phyloP scores from a whole-genome alignment of 228 moss, liverwort and hornwort genomes.

The Sphagnum fallax region DNA sequence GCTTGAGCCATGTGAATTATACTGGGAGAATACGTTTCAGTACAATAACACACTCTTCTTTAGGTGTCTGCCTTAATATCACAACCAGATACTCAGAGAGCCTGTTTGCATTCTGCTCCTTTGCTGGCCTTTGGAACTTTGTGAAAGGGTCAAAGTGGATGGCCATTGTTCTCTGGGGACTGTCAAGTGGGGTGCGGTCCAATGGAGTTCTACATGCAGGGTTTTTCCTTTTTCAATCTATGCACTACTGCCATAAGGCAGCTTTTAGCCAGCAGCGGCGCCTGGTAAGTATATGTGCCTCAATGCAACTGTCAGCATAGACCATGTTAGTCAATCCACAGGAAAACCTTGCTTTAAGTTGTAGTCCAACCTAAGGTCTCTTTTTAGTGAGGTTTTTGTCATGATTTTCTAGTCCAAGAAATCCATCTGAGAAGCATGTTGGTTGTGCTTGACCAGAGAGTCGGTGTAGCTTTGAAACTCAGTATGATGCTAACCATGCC shows the following conservation, averaged over 20 bases:
- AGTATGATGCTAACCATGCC: too few species aligned
- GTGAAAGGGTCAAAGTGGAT: constrained; percentile 54
- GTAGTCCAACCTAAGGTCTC: too few species aligned
- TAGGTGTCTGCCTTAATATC: too few species aligned
- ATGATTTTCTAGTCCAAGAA: too few species aligned
- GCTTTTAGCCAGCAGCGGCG: constrained; percentile 21
- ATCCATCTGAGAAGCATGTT: too few species aligned
- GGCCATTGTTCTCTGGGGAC: constrained; percentile 58
- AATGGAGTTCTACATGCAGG: constrained; percentile 89
- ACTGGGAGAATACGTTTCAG: too few species aligned
- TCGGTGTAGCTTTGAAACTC: too few species aligned
- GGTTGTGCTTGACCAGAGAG: too few species aligned
- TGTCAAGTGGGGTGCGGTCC: constrained; percentile 74
- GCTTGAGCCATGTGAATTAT: too few species aligned
- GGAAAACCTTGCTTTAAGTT: too few species aligned
- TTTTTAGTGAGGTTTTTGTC: too few species aligned
- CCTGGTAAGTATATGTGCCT: constrained; percentile 29
- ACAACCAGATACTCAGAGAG: constrained; percentile 76
- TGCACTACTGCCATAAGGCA: constrained; percentile 57
- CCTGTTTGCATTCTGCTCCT: constrained; percentile 71
- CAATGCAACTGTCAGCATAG: neutral
- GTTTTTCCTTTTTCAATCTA: constrained; percentile 82
- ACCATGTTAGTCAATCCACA: neutral
- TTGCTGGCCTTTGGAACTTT: constrained; percentile 72
- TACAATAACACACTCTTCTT: too few species aligned